These are phyloP conservation scores for Zygoascus flipseniorum DNA, from an alignment of 805 yeast species.

Conservation along the genomic window DNA sequence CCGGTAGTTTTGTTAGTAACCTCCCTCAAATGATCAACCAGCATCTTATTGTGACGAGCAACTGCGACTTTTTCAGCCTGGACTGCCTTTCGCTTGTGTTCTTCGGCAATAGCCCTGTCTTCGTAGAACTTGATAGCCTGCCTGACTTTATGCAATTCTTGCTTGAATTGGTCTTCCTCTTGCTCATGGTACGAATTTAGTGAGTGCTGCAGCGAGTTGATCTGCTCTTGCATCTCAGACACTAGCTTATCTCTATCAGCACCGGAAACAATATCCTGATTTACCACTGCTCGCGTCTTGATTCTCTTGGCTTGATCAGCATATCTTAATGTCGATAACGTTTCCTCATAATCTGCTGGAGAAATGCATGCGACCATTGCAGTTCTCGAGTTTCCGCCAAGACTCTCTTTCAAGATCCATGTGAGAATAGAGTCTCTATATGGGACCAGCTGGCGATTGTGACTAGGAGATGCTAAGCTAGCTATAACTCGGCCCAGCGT, in stretches of 20 bases:
- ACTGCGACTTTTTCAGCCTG: constrained; percentile 22
- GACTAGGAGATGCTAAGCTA: constrained; percentile 34
- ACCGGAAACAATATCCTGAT: constrained; percentile 34
- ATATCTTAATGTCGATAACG: constrained; percentile 65
- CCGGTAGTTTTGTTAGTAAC: constrained; percentile 14
- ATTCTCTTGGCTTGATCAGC: constrained; percentile 71
- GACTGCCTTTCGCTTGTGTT: constrained; percentile 25
- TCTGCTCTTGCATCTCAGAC: constrained; percentile 33
- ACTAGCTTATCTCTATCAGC: constrained; percentile 32
- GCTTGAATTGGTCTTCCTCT: constrained; percentile 20
- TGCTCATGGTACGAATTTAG: constrained; percentile 13
- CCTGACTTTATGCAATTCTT: constrained; percentile 23
- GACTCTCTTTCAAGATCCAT: constrained; percentile 62
- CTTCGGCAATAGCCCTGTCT: constrained; percentile 24
- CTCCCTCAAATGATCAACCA: constrained; percentile 22
- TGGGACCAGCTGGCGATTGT: constrained; percentile 38
- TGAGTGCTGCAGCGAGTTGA: constrained; percentile 25
- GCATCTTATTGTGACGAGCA: constrained; percentile 22
- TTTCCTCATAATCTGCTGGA: constrained; percentile 72
- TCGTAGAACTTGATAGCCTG: constrained; percentile 25
- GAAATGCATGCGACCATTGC: constrained; percentile 82
- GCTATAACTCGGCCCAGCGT: constrained; percentile 66
- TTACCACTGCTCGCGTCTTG: constrained; percentile 49
- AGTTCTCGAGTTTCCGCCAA: constrained; percentile 84
- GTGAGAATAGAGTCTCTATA: constrained; percentile 71